Evolutionary conservation across 2,329 filamentous ascomycete genomes (phyloP).

Genomic region (Botrytis galanthina): DNA sequence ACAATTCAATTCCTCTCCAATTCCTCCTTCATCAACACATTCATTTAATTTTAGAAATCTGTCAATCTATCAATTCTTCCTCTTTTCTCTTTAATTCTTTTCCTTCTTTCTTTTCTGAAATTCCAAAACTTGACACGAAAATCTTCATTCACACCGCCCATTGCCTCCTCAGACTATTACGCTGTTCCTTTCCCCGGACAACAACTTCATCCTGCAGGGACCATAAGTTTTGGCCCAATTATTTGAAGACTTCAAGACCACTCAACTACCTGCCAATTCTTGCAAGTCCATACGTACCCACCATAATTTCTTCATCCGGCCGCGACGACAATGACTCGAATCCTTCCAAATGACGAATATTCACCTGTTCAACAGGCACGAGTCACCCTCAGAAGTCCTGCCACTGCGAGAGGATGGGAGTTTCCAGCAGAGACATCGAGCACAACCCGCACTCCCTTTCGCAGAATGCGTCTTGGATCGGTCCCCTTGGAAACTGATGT

Average conservation of each 20-base stretch:
- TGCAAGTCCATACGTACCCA: not conserved
- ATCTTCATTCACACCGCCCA: conserved; percentile 1
- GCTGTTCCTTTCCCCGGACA: not conserved
- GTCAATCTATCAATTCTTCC: not conserved
- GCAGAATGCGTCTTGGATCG: conserved; percentile 27
- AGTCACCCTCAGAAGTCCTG: conserved; percentile 40
- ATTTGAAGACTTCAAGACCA: not conserved
- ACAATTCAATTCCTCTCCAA: not conserved
- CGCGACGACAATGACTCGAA: conserved; percentile 37
- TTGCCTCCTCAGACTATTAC: not conserved
- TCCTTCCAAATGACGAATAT: conserved; percentile 45
- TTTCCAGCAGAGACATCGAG: not conserved
- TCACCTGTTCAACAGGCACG: conserved; percentile 45
- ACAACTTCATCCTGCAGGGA: conserved; percentile 16
- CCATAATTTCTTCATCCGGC: not conserved
- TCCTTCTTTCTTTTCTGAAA: not conserved
- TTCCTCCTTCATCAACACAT: not conserved
- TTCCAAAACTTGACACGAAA: not conserved
- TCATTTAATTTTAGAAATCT: not conserved
- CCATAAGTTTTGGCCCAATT: conserved; percentile 3
- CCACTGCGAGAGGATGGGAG: not conserved
- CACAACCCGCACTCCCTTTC: conserved; percentile 36
- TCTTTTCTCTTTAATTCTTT: not conserved
- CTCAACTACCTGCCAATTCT: not conserved
- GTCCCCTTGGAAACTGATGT: conserved; percentile 11